Evolutionary conservation across 2,329 filamentous ascomycete species (phyloP).

Genomic region (Zymoseptoria brevis): DNA sequence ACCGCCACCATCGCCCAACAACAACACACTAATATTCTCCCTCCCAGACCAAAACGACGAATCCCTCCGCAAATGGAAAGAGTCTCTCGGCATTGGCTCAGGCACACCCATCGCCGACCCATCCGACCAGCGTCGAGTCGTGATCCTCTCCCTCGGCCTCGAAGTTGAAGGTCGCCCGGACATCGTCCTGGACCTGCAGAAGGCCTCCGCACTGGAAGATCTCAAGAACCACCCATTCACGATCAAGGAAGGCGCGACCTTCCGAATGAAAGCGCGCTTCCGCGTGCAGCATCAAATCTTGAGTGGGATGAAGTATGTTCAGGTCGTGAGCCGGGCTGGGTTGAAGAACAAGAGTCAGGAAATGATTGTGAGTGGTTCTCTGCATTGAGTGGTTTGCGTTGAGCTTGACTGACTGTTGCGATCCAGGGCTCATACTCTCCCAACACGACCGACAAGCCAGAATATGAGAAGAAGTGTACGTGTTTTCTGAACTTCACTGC

Average conservation of each 20-base stretch:
- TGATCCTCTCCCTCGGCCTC: constrained; percentile 85
- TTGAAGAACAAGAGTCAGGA: constrained; percentile 89
- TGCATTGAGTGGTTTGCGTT: too few species aligned
- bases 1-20: background rate
- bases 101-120: constrained; percentile 44
- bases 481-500: constrained; percentile 15
- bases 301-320: constrained; percentile 90
- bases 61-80: constrained; percentile 94
- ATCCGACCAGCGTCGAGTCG: constrained; percentile 79
- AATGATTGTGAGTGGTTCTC: constrained; percentile 97
- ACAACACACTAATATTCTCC: background rate
- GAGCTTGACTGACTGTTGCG: background rate
- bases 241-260: constrained; percentile 91
- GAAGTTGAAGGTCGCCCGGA: constrained; percentile 72
- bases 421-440: constrained; percentile 81
- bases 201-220: constrained; percentile 61
- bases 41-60: constrained; percentile 65
- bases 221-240: constrained; percentile 91
- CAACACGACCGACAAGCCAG: constrained; percentile 76
- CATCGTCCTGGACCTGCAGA: constrained; percentile 80
- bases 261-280: constrained; percentile 91
- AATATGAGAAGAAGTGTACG: constrained; percentile 90
- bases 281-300: constrained; percentile 96
- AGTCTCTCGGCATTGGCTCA: constrained; percentile 78
- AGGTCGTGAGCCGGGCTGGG: constrained; percentile 84